Percentiles rank a stretch among this genome's conserved stretches.
Evolutionary conservation across 352 stramenopile species (phyloP).

Genomic region (Stephanocyclus meneghinianus): DNA sequence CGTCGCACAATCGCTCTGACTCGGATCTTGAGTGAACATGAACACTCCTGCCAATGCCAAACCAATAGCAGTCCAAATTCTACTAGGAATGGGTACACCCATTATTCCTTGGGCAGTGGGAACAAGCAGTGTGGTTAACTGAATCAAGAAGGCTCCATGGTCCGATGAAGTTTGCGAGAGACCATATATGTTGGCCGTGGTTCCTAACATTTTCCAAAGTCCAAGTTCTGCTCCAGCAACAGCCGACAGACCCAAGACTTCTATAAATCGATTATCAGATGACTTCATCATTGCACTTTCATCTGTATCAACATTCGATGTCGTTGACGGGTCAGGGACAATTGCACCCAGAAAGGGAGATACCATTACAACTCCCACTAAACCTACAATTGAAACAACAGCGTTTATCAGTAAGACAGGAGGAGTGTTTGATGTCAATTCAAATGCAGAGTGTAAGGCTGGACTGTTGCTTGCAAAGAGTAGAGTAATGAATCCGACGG

Average conservation of each 20-base stretch:
- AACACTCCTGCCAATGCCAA: constrained; percentile 64
- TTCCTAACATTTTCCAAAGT: constrained; percentile 75
- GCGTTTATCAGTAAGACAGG: constrained; percentile 71
- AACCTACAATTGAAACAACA: constrained; percentile 51
- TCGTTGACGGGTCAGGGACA: constrained; percentile 36
- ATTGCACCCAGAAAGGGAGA: constrained; percentile 45
- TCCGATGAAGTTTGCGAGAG: constrained; percentile 64
- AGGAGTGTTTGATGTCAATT: constrained; percentile 37
- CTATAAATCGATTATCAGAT: constrained; percentile 13
- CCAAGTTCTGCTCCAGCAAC: constrained; percentile 65
- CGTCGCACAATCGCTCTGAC: constrained; percentile 31
- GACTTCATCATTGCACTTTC: constrained; percentile 10
- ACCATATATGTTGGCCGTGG: constrained; percentile 73
- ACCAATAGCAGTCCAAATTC: constrained; percentile 62
- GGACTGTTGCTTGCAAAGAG: constrained; percentile 71
- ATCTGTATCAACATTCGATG: constrained; percentile 9
- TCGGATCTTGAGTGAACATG: constrained; percentile 64
- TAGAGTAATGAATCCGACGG: constrained; percentile 66
- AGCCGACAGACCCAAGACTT: constrained; percentile 21
- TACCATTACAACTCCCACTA: constrained; percentile 54
- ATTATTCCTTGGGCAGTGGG: constrained; percentile 60
- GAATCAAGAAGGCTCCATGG: constrained; percentile 75
- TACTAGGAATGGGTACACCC: constrained; percentile 62
- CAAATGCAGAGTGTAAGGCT: constrained; percentile 62
- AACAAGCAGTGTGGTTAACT: constrained; percentile 78